Base-by-base conservation (phyloP, 1,284 basidiomycete species). In the Puccinia novopanici region DNA sequence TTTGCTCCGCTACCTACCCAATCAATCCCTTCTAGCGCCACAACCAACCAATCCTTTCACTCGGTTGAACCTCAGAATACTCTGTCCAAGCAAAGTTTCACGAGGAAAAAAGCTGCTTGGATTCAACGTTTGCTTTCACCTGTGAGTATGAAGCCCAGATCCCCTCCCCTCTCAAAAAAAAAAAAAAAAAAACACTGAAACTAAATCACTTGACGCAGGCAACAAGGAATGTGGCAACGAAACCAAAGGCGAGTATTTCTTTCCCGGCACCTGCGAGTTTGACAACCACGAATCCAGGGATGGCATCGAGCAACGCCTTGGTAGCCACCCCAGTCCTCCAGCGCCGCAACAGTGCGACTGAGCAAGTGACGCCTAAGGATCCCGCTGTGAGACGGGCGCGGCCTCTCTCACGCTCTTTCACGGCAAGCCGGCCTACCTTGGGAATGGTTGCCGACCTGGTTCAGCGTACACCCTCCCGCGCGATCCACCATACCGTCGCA, bases 311-410 rank as follows among this genome's bases (percentile, higher is more conserved):
- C 54, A 57, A 10, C 12, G 34, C 54, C 13, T 13, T 27, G 37
- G 71, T 42, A 13, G 15, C 71, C 37, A 27, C 71, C 1, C 22
- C 52, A 22, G 13, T 34, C 27, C 24, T 57, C 19, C 24, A 24
- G 37, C 71, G 71, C n/a, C 71, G 71, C 15, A 73, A 22, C 52
- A 73, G 71, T 27, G 52, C 59, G n/a, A 73, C 55, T 57, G 71
- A 73, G 37, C 71, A 73, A 42, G n/a, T 24, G 22, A 59, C 52
- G 9, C 54, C 71, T 12, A 22, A 8, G 19, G 12, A 34, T 22
- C 71, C 54, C 6, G 45, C n/a, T 24, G 34, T 42, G 19, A 55
- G 22, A 10, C 50, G 22, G 4, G n/a, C 22, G 34, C 48, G 71
- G 34, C 71, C 71, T 59, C 71, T 52, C 48, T 73, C 71, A 12